Conservation (phyloP, 257 asterid genomes). For the Ilex aquifolium region DNA sequence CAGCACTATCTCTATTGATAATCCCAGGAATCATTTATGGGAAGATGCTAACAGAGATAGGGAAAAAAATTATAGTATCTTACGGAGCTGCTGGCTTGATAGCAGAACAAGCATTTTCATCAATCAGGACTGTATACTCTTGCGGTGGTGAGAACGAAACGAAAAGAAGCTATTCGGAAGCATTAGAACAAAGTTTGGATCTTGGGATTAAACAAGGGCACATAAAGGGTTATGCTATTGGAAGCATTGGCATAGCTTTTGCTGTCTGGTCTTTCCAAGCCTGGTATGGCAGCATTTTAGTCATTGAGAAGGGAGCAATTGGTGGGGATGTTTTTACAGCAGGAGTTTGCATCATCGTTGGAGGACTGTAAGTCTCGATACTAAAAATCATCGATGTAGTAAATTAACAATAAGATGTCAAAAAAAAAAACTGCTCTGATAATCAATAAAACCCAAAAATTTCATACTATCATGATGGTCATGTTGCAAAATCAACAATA, state of each 20-base stretch:
- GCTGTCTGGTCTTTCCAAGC: slow-evolving; percentile 39
- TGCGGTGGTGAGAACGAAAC: slow-evolving; percentile 37
- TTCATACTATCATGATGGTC: no score
- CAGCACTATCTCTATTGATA: slow-evolving; percentile 26
- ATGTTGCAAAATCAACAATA: no score
- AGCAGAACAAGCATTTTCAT: slow-evolving; percentile 39
- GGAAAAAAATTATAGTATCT: slow-evolving; percentile 27
- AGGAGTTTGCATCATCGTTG: slow-evolving; percentile 26
- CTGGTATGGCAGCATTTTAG: slow-evolving; percentile 40
- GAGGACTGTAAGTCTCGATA: slow-evolving; percentile 37
- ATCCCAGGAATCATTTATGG: slow-evolving; percentile 32
- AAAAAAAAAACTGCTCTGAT: no score
- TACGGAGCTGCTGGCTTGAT: slow-evolving; percentile 37
- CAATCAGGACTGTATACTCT: slow-evolving; percentile 36
- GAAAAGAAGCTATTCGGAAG: slow-evolving; percentile 20
- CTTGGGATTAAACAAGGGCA: slow-evolving; percentile 43
- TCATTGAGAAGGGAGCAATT: slow-evolving; percentile 32
- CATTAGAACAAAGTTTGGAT: slow-evolving; percentile 12
- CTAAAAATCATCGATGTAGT: background rate
- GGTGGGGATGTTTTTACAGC: slow-evolving; percentile 37
- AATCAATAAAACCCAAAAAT: no score
- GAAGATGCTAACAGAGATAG: slow-evolving; percentile 24
- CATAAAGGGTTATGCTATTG: slow-evolving; percentile 40
- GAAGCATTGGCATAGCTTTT: slow-evolving; percentile 45
- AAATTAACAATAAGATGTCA: no score